A percentile compares a stretch with the other conserved stretches of the same genome.
Conservation (phyloP, 176 grass and related monocot genomes). For the Triticum turgidum region DNA sequence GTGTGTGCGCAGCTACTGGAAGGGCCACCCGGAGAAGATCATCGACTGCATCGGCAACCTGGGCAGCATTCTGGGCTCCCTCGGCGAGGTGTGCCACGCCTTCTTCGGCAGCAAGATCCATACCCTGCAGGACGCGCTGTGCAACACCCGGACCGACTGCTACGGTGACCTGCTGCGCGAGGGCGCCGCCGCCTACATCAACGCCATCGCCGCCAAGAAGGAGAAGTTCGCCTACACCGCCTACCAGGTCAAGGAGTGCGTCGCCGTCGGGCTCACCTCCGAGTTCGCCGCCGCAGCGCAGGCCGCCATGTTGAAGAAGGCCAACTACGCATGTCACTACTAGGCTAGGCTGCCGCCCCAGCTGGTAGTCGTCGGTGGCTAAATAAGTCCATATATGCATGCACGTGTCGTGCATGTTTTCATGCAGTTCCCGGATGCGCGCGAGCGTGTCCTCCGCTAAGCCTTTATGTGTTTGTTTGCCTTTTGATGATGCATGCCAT, state of each 20-base stretch:
- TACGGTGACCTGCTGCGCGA: constrained; percentile 77
- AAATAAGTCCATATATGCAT: constrained; percentile 21
- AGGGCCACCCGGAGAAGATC: constrained; percentile 62
- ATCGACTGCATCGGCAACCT: constrained; percentile 58
- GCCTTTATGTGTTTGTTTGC: neutral
- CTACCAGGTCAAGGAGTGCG: constrained; percentile 61
- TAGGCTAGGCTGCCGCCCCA: neutral
- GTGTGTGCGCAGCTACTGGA: constrained; percentile 60
- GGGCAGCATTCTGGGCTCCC: constrained; percentile 54
- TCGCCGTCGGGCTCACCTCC: constrained; percentile 51
- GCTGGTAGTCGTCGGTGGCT: neutral
- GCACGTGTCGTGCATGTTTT: neutral
- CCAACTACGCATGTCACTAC: constrained; percentile 73
- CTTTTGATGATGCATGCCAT: constrained; percentile 6
- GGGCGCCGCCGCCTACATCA: constrained; percentile 85
- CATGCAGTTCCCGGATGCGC: neutral
- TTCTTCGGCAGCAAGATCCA: constrained; percentile 53
- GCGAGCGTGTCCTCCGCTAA: neutral
- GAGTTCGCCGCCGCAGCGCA: constrained; percentile 55
- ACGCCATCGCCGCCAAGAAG: constrained; percentile 54
- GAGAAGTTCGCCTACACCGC: constrained; percentile 44
- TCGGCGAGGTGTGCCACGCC: constrained; percentile 51
- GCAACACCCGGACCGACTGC: constrained; percentile 60
- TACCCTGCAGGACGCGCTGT: constrained; percentile 74
- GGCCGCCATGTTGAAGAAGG: constrained; percentile 72